Evolutionary conservation across 768 basidiomycete species (phyloP), one percentile per base, ranked within the genome.

Genomic region (Coprinopsis sp.): DNA sequence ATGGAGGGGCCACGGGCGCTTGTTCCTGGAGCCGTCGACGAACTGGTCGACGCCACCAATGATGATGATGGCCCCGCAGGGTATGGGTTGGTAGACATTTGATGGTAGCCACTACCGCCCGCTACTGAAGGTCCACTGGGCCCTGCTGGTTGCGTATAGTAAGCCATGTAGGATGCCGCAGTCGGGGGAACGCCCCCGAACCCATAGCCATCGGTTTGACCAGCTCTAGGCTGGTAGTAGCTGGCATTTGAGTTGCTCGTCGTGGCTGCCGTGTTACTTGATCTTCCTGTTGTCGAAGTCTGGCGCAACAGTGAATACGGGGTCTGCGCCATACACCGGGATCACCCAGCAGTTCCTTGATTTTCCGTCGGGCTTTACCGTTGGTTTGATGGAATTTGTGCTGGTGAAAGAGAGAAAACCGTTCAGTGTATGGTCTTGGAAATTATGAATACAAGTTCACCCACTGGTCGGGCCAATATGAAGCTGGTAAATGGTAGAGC

Each of bases 261-360:
- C 18, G 40, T 28, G 14, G 27, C 18, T 5, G 6, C 30, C 18
- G 40, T 28, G 5, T 12, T 16, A 22, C n/a, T 42, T n/a, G 13
- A n/a, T 16, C 40, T 28, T n/a, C 27, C 12, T 28, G n/a, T 42
- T 10, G 40, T 22, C 14, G n/a, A 28, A 5, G 38, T 39, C 25
- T 39, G 38, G 38, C 25, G 38, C 40, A 42, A 18, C n/a, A 42
- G 27, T 28, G 30, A 28, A 42, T 28, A 42, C 24, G 25, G 40
- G 27, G 40, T 7, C 27, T 42, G 40, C 40, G 40, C 24, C 40
- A 42, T 42, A 30, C 40, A 42, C 40, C 40, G 40, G 40, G 40
- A 42, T 30, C 6, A 42, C 40, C 40, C 40, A 28, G n/a, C n/a
- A n/a, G 27, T 28, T 29, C 40, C 40, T 42, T 19, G 18, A 42